phyloP scores from a whole-genome alignment of 176 grass and related monocot species.

The Saccharum spontaneum region DNA sequence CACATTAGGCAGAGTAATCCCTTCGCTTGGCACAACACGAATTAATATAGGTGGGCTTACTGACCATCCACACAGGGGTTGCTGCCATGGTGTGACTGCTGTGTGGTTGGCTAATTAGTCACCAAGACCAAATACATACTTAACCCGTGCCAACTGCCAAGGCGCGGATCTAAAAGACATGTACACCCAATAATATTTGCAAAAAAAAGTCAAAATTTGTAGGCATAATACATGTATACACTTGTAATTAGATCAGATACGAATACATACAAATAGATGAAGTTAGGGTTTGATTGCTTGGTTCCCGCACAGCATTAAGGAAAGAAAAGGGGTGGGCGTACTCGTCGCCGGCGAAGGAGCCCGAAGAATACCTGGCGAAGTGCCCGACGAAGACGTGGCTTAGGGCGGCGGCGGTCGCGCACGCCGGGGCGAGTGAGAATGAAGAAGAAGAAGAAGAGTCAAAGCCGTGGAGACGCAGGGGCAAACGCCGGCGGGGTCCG shows the following conservation, averaged over 20 bases:
- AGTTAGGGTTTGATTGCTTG: background rate
- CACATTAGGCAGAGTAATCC: slow-evolving; percentile 2
- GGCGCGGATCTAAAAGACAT: background rate
- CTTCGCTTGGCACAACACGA: slow-evolving; percentile 37
- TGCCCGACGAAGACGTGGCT: background rate
- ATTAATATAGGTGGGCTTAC: slow-evolving; percentile 52
- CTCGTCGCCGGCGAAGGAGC: background rate
- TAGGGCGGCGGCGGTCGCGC: background rate
- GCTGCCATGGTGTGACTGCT: slow-evolving; percentile 24
- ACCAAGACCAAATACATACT: background rate
- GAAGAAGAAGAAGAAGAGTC: background rate
- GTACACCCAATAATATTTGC: background rate
- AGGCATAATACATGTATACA: background rate
- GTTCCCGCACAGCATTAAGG: background rate
- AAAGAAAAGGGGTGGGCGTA: background rate
- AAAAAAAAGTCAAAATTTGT: background rate
- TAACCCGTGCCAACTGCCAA: background rate
- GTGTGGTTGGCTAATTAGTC: slow-evolving; percentile 65
- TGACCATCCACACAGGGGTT: slow-evolving; percentile 60
- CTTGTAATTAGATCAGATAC: background rate
- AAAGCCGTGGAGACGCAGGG: background rate
- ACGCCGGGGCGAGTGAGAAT: background rate
- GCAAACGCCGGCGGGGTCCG: background rate
- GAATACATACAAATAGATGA: background rate
- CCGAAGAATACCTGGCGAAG: background rate